Conservation (phyloP, 345 rosid genomes). For the Corymbia maculata region DNA sequence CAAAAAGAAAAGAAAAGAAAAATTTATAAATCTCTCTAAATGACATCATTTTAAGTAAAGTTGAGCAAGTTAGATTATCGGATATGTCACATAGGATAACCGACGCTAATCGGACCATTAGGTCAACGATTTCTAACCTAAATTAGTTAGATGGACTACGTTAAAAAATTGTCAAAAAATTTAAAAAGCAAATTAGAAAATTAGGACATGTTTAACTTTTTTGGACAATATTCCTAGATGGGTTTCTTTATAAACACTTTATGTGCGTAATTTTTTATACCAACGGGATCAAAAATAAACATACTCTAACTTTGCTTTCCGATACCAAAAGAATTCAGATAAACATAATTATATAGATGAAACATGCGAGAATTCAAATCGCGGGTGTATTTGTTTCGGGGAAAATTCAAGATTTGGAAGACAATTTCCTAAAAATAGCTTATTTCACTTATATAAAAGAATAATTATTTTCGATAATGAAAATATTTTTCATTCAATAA, state of each 20-base stretch:
- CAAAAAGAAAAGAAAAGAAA: background rate
- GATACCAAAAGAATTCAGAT: background rate
- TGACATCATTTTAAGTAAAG: background rate
- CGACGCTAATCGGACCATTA: accelerated
- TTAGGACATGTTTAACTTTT: background rate
- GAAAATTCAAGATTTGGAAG: background rate
- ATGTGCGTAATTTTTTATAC: background rate
- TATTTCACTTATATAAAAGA: background rate
- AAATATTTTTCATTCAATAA: background rate
- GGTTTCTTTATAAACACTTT: background rate
- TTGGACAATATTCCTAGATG: background rate
- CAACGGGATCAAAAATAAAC: background rate
- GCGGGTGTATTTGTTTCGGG: accelerated
- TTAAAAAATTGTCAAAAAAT: background rate
- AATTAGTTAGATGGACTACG: background rate
- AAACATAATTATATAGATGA: background rate
- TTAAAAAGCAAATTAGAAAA: background rate
- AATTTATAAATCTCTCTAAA: background rate
- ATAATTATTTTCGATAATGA: background rate
- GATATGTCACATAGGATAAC: background rate
- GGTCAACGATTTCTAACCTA: accelerated
- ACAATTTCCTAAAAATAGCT: background rate
- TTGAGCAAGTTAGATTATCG: accelerated
- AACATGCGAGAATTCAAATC: background rate
- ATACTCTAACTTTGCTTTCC: background rate